Evolutionary conservation across 192 early-diverging fungal species (phyloP).

Genomic region (Gryganskiella cystojenkinii): DNA sequence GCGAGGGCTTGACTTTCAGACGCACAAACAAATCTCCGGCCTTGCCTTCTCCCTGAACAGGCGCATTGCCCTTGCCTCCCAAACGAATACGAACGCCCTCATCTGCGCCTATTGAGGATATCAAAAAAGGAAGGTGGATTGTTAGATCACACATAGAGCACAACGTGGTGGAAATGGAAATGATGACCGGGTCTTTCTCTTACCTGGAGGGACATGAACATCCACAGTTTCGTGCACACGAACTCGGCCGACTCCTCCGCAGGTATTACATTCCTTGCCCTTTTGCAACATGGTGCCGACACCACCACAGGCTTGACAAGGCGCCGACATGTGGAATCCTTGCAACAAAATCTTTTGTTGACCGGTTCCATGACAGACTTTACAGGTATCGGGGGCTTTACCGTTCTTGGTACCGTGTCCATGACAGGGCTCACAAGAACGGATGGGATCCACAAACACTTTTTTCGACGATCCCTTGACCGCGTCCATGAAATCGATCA

Average conservation of each 20-base stretch:
- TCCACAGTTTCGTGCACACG: constrained; percentile 75
- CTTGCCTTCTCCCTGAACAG: constrained; percentile 75
- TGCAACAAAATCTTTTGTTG: constrained; percentile 83
- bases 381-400: constrained; percentile 75
- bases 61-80: constrained; percentile 84
- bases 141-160: neutral
- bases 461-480: constrained; percentile 79
- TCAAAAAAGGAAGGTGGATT: neutral
- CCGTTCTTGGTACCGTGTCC: constrained; percentile 87
- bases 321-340: constrained; percentile 91
- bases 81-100: constrained; percentile 84
- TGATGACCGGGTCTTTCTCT: neutral
- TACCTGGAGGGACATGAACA: constrained; percentile 84
- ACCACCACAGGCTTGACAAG: constrained; percentile 88
- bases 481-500: constrained; percentile 92
- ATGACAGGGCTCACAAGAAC: constrained; percentile 80
- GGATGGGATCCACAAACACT: constrained; percentile 73
- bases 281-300: constrained; percentile 75
- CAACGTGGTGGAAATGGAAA: neutral
- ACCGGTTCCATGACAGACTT: constrained; percentile 85
- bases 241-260: constrained; percentile 85
- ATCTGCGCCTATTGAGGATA: constrained; percentile 70
- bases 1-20: constrained; percentile 76
- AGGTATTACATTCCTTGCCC: constrained; percentile 78
- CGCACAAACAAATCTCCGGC: constrained; percentile 89